Evolutionary conservation across 2,329 filamentous ascomycete genomes (phyloP).

Genomic region (Alternaria brassicicola): DNA sequence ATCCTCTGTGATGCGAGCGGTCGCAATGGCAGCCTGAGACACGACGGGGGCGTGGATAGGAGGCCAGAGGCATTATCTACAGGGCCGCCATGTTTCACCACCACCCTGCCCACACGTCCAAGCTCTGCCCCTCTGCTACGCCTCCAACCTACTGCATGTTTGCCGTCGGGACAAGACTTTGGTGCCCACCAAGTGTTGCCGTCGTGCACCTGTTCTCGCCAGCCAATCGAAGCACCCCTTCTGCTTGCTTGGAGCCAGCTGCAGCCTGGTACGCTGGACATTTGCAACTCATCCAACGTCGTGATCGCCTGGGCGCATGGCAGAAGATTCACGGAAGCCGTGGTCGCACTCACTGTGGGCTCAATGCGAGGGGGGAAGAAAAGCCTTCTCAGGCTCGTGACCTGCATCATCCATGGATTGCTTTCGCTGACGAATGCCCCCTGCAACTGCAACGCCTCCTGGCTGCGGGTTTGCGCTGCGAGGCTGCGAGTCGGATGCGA

Average conservation of each 20-base stretch:
- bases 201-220: not conserved
- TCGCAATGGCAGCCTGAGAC: slow-evolving; percentile 27
- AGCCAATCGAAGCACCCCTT: not conserved
- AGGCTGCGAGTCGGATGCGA: slow-evolving; percentile 23
- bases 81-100: slow-evolving; percentile 40
- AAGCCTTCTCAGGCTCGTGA: slow-evolving; percentile 18
- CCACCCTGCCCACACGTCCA: slow-evolving; percentile 23
- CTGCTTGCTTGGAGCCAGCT: slow-evolving; percentile 4
- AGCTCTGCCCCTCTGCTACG: slow-evolving; percentile 11
- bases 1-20: slow-evolving; percentile 23
- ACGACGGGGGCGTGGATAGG: slow-evolving; percentile 40
- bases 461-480: slow-evolving; percentile 20
- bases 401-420: slow-evolving; percentile 22
- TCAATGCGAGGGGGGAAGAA: slow-evolving; percentile 1
- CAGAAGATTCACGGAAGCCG: slow-evolving; percentile 4
- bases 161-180: slow-evolving; percentile 9
- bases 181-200: slow-evolving; percentile 22
- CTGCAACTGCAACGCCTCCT: slow-evolving; percentile 27
- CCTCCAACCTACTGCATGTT: slow-evolving; percentile 9
- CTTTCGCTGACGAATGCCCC: slow-evolving; percentile 20
- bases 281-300: not conserved
- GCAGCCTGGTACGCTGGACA: too few species aligned
- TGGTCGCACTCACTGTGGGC: slow-evolving; percentile 7
- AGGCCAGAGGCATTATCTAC: slow-evolving; percentile 33
- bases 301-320: slow-evolving; percentile 6